These are phyloP conservation scores for Arachnopeziza araneosa DNA, from an alignment of 2,329 filamentous ascomycete genomes.

Conservation along the genomic window DNA sequence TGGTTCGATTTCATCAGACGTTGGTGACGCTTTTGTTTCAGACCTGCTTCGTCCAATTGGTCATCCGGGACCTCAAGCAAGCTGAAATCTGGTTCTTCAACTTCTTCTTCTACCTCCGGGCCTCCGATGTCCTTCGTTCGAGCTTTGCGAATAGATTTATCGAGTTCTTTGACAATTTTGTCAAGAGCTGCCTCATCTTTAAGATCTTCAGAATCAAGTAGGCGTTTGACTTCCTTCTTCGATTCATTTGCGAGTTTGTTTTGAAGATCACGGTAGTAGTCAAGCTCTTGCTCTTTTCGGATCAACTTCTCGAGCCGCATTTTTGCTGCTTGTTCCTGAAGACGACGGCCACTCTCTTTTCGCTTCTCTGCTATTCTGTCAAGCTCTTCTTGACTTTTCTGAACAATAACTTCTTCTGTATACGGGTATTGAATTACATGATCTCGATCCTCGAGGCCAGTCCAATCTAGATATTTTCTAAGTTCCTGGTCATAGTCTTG, in stretches of 20 bases:
- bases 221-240: slow-evolving; percentile 84
- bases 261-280: slow-evolving; percentile 87
- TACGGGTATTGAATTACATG: slow-evolving; percentile 88
- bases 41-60: slow-evolving; percentile 80
- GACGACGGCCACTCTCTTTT: slow-evolving; percentile 82
- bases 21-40: slow-evolving; percentile 92
- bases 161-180: slow-evolving; percentile 78
- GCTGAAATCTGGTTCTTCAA: slow-evolving; percentile 78
- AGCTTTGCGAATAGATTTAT: slow-evolving; percentile 82
- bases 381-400: slow-evolving; percentile 93
- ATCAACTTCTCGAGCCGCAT: slow-evolving; percentile 95
- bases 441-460: slow-evolving; percentile 82
- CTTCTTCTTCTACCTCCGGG: slow-evolving; percentile 69
- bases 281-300: slow-evolving; percentile 90
- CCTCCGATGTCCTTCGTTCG: slow-evolving; percentile 90
- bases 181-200: slow-evolving; percentile 87
- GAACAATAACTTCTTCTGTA: slow-evolving; percentile 81
- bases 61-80: slow-evolving; percentile 87
- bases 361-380: slow-evolving; percentile 86
- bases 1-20: slow-evolving; percentile 90
- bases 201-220: slow-evolving; percentile 85
- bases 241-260: slow-evolving; percentile 64
- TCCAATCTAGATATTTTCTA: slow-evolving; percentile 77
- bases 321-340: slow-evolving; percentile 95
- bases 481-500: slow-evolving; percentile 78